A percentile compares a stretch with the other conserved stretches of the same genome.
Conservation (phyloP, 164 flowering plant genomes). For the Tinospora cordifolia region DNA sequence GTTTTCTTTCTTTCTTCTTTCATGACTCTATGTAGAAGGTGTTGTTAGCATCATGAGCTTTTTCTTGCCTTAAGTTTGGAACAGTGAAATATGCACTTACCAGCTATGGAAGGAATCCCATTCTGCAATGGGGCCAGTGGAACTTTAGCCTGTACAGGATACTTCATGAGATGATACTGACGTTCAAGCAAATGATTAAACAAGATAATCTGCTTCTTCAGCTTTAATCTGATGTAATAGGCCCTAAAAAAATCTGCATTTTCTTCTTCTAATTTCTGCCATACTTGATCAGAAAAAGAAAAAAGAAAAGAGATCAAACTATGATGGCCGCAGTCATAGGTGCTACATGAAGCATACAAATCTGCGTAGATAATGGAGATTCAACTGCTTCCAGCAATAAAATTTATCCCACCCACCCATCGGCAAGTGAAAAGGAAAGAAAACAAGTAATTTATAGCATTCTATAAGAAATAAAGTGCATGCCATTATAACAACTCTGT, state of each 20-base stretch:
- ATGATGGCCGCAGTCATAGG: neutral
- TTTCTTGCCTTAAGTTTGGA: neutral
- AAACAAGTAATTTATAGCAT: too few relatives aligned
- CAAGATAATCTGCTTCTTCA: conserved; percentile 84
- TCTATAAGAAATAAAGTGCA: too few relatives aligned
- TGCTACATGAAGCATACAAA: neutral
- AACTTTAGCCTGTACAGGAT: conserved; percentile 60
- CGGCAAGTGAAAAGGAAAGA: neutral
- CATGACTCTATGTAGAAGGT: neutral
- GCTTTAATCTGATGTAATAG: conserved; percentile 77
- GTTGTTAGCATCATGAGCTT: neutral
- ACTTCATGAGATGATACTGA: conserved; percentile 78
- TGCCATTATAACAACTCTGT: too few relatives aligned
- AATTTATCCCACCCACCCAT: neutral
- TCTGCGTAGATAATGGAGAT: neutral
- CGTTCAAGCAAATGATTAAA: conserved; percentile 90
- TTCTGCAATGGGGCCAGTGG: conserved; percentile 89
- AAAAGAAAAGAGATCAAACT: conserved; percentile 11
- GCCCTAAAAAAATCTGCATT: conserved; percentile 96
- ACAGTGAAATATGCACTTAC: conserved; percentile 22
- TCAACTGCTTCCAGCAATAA: neutral
- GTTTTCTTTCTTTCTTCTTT: neutral
- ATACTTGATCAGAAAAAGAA: conserved; percentile 40
- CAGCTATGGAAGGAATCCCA: conserved; percentile 94
- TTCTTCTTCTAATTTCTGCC: conserved; percentile 99